Conservation (phyloP, 305 asterid genomes). For the Rubia tinctorum region DNA sequence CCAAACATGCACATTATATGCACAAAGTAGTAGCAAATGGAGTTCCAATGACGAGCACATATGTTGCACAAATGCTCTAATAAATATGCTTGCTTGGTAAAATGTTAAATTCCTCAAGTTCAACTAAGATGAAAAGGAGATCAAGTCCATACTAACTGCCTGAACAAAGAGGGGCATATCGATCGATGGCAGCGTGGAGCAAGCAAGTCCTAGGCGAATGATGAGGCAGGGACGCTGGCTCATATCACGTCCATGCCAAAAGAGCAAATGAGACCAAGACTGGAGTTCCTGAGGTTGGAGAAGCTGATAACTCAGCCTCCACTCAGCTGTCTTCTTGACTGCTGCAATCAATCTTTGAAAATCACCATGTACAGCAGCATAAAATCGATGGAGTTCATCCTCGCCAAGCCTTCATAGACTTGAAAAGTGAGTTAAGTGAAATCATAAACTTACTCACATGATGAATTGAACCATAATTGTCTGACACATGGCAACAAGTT, state of each 20-base stretch:
- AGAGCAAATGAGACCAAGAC: slow-evolving; percentile 31
- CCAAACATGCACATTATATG: too few species aligned
- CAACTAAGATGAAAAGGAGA: background rate
- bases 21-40: too few species aligned
- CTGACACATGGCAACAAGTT: slow-evolving; percentile 1
- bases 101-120: background rate
- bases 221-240: slow-evolving; percentile 39
- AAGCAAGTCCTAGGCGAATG: slow-evolving; percentile 44
- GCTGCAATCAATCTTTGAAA: slow-evolving; percentile 33
- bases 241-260: slow-evolving; percentile 41
- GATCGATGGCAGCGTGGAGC: slow-evolving; percentile 32
- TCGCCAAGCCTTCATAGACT: slow-evolving; percentile 30
- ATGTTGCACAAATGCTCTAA: background rate
- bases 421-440: background rate
- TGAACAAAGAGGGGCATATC: slow-evolving; percentile 27
- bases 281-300: slow-evolving; percentile 32
- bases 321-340: slow-evolving; percentile 36
- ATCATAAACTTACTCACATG: background rate
- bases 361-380: slow-evolving; percentile 35
- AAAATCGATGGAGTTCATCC: slow-evolving; percentile 35
- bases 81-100: background rate
- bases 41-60: background rate
- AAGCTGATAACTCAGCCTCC: slow-evolving; percentile 35
- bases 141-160: slow-evolving; percentile 35
- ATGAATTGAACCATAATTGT: background rate